phyloP scores from a whole-genome alignment of 2,329 filamentous ascomycete genomes.

The Dothiorella sarmentorum region DNA sequence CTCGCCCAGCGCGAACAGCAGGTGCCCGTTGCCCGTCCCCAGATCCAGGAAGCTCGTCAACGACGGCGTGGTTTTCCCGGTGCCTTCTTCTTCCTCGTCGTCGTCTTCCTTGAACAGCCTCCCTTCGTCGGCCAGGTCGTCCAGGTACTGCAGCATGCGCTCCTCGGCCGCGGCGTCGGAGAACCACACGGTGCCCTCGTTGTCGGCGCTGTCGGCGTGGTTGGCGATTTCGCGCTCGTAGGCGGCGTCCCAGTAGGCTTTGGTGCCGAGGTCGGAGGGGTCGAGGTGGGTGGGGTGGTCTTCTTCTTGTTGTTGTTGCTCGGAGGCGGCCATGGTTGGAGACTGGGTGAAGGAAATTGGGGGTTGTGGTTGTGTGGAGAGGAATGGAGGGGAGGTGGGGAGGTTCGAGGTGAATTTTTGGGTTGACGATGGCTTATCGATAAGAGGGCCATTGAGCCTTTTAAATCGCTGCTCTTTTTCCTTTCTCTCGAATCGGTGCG shows the following conservation, averaged over 20 bases:
- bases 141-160: conserved; percentile 66
- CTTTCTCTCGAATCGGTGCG: too few species aligned
- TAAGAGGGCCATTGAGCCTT: not conserved
- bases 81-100: conserved; percentile 24
- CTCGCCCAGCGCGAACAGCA: conserved; percentile 77
- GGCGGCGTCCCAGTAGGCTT: conserved; percentile 60
- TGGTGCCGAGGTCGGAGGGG: conserved; percentile 79
- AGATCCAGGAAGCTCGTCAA: conserved; percentile 74
- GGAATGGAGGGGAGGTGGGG: not conserved
- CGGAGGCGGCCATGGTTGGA: not conserved
- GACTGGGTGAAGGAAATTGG: not conserved
- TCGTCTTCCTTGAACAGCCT: conserved; percentile 40
- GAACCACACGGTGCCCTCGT: conserved; percentile 95
- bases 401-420: not conserved
- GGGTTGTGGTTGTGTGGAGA: too few species aligned
- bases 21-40: conserved; percentile 89
- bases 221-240: conserved; percentile 71
- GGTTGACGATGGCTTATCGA: not conserved
- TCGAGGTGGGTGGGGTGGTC: conserved; percentile 49
- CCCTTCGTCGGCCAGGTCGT: conserved; percentile 49
- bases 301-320: too few species aligned
- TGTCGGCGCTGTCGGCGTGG: conserved; percentile 65
- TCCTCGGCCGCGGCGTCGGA: conserved; percentile 84
- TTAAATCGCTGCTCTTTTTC: too few species aligned
- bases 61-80: conserved; percentile 17